phyloP scores from a whole-genome alignment of 768 basidiomycete genomes.

The Leccinellum rugosiceps region DNA sequence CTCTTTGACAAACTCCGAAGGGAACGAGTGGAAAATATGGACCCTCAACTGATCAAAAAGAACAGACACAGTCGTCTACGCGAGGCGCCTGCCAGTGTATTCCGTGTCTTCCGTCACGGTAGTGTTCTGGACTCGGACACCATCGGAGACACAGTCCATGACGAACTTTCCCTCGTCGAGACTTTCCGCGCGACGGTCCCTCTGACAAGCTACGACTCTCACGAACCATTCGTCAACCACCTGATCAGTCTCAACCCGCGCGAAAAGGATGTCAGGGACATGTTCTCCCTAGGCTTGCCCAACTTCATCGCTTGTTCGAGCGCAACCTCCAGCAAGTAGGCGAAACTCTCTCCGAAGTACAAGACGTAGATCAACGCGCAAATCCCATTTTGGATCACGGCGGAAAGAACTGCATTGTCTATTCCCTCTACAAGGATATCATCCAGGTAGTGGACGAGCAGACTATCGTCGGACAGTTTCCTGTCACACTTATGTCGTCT shows the following conservation, averaged over 20 bases:
- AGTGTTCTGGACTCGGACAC: conserved; percentile 8
- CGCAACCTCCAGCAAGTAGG: conserved; percentile 15
- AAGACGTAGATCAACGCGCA: conserved; percentile 14
- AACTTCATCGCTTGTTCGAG: conserved; percentile 16
- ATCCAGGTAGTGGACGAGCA: conserved; percentile 3
- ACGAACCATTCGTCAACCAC: no score
- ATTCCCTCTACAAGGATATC: conserved; percentile 11
- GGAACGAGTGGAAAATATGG: no score
- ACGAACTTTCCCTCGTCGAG: conserved; percentile 9
- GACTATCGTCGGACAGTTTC: background rate
- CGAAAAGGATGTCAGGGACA: conserved; percentile 15
- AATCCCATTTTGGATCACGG: conserved; percentile 11
- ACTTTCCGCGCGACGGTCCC: conserved; percentile 13
- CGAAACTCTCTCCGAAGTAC: conserved; percentile 19
- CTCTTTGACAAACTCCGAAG: background rate
- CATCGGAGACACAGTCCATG: background rate
- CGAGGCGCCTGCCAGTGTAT: conserved; percentile 13
- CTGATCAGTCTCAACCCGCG: no score
- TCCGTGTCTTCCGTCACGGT: no score
- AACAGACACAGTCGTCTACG: conserved; percentile 13
- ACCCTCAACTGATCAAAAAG: conserved; percentile 7
- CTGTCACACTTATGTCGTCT: conserved; percentile 11
- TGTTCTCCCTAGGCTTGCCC: conserved; percentile 26
- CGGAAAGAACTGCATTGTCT: conserved; percentile 22
- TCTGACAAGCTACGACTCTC: no score